Evolutionary conservation across 2,329 filamentous ascomycete species (phyloP).

Genomic region (Alternaria hordeiaustralica): DNA sequence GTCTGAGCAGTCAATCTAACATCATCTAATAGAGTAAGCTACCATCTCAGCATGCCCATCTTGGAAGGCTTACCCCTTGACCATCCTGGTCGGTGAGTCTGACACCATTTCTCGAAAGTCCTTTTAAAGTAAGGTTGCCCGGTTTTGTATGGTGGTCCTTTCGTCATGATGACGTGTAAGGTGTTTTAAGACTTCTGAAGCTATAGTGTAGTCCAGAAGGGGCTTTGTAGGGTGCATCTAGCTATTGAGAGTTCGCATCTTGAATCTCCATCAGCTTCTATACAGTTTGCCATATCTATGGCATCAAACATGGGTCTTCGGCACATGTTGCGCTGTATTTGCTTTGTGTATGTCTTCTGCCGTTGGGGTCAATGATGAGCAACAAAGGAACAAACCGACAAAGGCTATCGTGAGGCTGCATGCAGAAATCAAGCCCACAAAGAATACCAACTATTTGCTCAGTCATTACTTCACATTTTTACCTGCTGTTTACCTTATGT

Average conservation of each 20-base stretch:
- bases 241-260: neutral
- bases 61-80: neutral
- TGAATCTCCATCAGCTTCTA: neutral
- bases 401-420: neutral
- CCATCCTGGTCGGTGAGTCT: neutral
- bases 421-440: neutral
- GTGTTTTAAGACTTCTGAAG: neutral
- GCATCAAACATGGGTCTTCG: neutral
- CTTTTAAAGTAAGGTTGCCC: slow-evolving; percentile 4
- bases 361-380: neutral
- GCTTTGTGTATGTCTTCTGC: neutral
- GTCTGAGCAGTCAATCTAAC: neutral
- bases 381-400: neutral
- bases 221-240: neutral
- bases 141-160: neutral
- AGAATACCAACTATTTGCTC: neutral
- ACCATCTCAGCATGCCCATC: neutral
- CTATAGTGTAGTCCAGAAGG: neutral
- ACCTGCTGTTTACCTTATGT: neutral
- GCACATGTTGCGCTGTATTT: neutral
- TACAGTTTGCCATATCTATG: neutral
- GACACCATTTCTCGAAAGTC: neutral
- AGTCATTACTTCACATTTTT: neutral
- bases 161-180: neutral
- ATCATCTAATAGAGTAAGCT: neutral